Base-by-base conservation (phyloP, 1,284 basidiomycete species). In the Naganishia cerealis region DNA sequence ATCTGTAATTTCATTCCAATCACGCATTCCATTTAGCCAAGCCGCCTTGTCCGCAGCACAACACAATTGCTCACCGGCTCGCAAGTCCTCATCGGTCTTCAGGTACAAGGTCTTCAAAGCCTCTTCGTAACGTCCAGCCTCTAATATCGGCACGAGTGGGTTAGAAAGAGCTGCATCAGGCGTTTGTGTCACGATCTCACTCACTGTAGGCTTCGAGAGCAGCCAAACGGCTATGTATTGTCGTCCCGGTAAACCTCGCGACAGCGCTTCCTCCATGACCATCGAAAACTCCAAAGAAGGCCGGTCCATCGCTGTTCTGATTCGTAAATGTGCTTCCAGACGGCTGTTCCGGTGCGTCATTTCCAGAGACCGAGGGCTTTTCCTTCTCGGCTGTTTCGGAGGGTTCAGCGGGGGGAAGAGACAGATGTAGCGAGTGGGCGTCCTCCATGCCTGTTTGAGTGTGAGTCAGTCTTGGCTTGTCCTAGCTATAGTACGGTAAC, bases 231-330 rank as follows among this genome's bases (percentile, higher is more conserved):
- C 86, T 87, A 79, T 98, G 93, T 24, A 99, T 85, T 69, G 94
- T 88, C 75, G 90, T 86, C 40, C 95, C 95, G 0, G 94, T 90
- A 80, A 90, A 99, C 79, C 88, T 89, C 26, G 96, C 94, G 24
- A 94, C 92, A 0, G 90, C 86, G 26, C 90, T 77, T 94, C 93
- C 96, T 71, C 96, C 96, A 77, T 99, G 96, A 26, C 96, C 96
- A 81, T 99, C 96, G 77, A 97, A 99, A 1, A 99, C 94, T 43
- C 91, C 95, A 75, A 98, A 97, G 81, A 98, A 95, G 0, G 82
- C 82, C n/a, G 76, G 75, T 6, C 75, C 81, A 36, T 88, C 83
- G 77, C 90, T 90, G 18, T 84, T 83, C 36, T 86, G 83, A 65
- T 77, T 81, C 63, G 80, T 75, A n/a, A 80, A 77, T 3, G 78